Evolutionary conservation across 2,329 filamentous ascomycete genomes (phyloP).

Genomic region (Colletotrichum orbiculare): DNA sequence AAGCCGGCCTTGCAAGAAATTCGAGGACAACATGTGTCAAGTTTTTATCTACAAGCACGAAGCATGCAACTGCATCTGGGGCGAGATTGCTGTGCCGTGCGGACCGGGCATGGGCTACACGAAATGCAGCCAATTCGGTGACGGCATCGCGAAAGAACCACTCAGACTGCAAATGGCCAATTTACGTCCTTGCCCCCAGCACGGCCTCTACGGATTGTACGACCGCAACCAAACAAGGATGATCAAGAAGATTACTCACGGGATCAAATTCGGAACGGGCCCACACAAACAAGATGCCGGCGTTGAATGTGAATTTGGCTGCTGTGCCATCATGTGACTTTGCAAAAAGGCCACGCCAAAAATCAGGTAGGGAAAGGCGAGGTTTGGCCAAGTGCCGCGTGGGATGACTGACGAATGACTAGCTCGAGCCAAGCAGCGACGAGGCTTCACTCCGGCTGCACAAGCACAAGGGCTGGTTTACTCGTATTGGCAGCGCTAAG

Average conservation of each 20-base stretch:
- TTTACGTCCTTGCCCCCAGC: slow-evolving; percentile 54
- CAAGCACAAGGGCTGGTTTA: too few relatives aligned
- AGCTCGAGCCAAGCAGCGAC: too few relatives aligned
- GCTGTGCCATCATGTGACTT: slow-evolving; percentile 50
- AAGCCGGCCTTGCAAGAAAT: too few relatives aligned
- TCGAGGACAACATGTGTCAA: slow-evolving; percentile 54
- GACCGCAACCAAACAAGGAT: slow-evolving; percentile 61
- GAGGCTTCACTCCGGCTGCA: too few relatives aligned
- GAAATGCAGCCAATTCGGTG: slow-evolving; percentile 55
- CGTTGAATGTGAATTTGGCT: slow-evolving; percentile 50
- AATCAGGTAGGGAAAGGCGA: too few relatives aligned
- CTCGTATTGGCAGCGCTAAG: too few relatives aligned
- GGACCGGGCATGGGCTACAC: slow-evolving; percentile 61
- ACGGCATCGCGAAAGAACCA: slow-evolving; percentile 45
- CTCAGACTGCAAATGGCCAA: slow-evolving; percentile 50
- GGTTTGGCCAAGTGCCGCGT: too few relatives aligned
- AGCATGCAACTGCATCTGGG: slow-evolving; percentile 64
- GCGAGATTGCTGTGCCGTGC: slow-evolving; percentile 59
- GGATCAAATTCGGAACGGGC: slow-evolving; percentile 60
- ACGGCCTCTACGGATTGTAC: slow-evolving; percentile 53
- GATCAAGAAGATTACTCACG: slow-evolving; percentile 55
- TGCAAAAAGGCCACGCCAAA: too few relatives aligned
- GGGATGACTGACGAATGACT: too few relatives aligned
- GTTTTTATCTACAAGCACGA: slow-evolving; percentile 61
- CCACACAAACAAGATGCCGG: slow-evolving; percentile 52